Evolutionary conservation across 2,329 filamentous ascomycete species (phyloP), one percentile per base, ranked within the genome.

Genomic region (Dryadomyces quercus-mongolicae): DNA sequence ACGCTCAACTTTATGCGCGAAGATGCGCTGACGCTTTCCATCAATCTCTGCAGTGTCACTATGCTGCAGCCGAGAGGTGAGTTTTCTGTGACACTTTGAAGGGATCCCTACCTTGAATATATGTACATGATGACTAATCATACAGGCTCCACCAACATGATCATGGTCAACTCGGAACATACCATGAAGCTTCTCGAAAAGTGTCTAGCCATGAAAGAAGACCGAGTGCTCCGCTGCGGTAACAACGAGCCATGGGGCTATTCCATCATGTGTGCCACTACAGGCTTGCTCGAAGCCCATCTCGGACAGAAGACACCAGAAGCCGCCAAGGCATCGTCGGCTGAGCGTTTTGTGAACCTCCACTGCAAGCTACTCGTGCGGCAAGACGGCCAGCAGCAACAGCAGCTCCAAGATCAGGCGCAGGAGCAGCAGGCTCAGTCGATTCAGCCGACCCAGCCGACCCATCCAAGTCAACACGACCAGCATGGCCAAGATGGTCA

Each of bases 231-330:
- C 22, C 70, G 78, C n/a, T 81, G 77, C 57, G 79, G 79, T 16
- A 82, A 82, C 66, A 80, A 81, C 60, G 80, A 83, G 62, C 79
- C 80, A 0, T 82, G 80, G 80, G 78, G 78, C 18, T 81, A 82
- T 64, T 78, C 75, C 54, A 81, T 81, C 63, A 80, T 82, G 75
- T 82, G 78, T 59, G 77, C 78, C 3, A 77, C 79, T 1, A 70
- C 76, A 25, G 80, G 79, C 3, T 69, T 83, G 10, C 68, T 82
- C 22, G 78, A 82, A 63, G 76, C 77, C 0, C 79, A 83, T 57
- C 67, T 82, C 15, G 77, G 75, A 31, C 73, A 73, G 55, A 82
- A 81, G 67, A 74, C 77, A 8, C 63, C 74, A 16, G 76, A 81
- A 59, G 70, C 70, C 8, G 79, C 80, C 55, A 82, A 81, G 64